A percentile compares a stretch with the other conserved stretches of the same genome.
Evolutionary conservation across 768 basidiomycete species (phyloP).

Genomic region (Boletellus ananiceps): DNA sequence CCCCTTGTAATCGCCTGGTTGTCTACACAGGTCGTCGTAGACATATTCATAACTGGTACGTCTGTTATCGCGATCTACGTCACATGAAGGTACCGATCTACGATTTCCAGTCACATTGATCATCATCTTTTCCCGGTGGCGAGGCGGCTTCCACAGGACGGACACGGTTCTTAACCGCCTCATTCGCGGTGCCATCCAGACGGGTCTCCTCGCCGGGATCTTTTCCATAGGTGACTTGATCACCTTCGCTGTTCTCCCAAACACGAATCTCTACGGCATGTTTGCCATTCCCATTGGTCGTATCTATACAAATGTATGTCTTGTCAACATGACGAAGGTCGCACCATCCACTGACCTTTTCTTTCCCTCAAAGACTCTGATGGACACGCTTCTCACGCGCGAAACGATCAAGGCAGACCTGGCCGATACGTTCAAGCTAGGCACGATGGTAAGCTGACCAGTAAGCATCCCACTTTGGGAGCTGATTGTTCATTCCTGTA

Average conservation of each 20-base stretch:
- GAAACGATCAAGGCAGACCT: background rate
- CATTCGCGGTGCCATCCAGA: conserved; percentile 52
- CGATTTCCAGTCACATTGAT: conserved; percentile 16
- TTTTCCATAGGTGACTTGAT: conserved; percentile 50
- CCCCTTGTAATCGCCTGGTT: conserved; percentile 46
- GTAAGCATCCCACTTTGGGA: no score
- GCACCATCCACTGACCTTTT: background rate
- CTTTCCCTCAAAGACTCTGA: conserved; percentile 2
- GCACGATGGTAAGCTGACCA: background rate
- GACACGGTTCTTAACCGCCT: conserved; percentile 51
- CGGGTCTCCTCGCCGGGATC: conserved; percentile 47
- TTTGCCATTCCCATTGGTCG: conserved; percentile 40
- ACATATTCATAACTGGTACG: conserved; percentile 42
- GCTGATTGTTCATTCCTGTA: background rate
- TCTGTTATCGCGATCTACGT: background rate
- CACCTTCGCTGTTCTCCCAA: conserved; percentile 25
- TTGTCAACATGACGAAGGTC: no score
- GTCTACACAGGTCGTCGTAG: conserved; percentile 40
- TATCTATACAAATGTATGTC: conserved; percentile 44
- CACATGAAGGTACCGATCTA: background rate
- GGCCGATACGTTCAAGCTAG: background rate
- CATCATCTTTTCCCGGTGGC: conserved; percentile 36
- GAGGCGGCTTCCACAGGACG: conserved; percentile 51
- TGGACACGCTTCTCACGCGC: conserved; percentile 10
- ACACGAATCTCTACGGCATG: conserved; percentile 33